Evolutionary conservation across 805 yeast genomes (phyloP), one percentile per base, ranked within the genome.

Genomic region (Teunomyces pallodes): DNA sequence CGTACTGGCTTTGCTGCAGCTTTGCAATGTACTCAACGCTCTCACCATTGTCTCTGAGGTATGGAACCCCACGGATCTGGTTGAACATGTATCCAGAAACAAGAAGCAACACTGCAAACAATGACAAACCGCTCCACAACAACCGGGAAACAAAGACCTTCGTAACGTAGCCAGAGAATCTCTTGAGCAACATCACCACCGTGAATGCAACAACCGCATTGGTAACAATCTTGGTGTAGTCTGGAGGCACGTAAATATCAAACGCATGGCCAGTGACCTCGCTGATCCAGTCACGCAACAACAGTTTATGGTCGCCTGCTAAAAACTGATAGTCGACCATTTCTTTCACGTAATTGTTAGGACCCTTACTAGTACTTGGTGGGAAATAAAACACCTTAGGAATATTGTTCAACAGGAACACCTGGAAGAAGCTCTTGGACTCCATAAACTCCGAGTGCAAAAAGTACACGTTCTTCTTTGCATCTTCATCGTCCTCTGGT

Each of bases 51-150:
- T 71, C 75, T 54, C 77, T 76, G 36, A 84, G 73, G 61, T 84
- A 87, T 68, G 77, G 90, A 5, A 84, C 76, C 33, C 79, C 79
- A 66, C 97, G 82, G 53, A 94, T 94, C 55, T 81, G 79, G 65
- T 90, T 91, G 78, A 83, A 94, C 99, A 94, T 94, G 69, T 90
- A 87, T 13, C 99, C 99, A 6, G 92, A 75, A 42, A 80, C 82
- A 74, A 91, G 87, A 56, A 90, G 69, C 50, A 91, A 71, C 32
- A 88, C 77, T 14, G 79, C 57, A 48, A 86, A 70, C n/a, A 87
- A 72, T 3, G 87, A 77, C 9, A 79, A 40, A 1, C 82, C 79
- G 39, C 87, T 86, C 97, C 98, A 94, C 35, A 87, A 60, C 43
- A 78, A 69, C 56, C 76, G 83, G 36, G 81, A 77, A 24, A 70